Percentiles rank a stretch among this genome's conserved stretches.
Conservation (phyloP, 805 yeast genomes). For the Wickerhamiella shivajii region DNA sequence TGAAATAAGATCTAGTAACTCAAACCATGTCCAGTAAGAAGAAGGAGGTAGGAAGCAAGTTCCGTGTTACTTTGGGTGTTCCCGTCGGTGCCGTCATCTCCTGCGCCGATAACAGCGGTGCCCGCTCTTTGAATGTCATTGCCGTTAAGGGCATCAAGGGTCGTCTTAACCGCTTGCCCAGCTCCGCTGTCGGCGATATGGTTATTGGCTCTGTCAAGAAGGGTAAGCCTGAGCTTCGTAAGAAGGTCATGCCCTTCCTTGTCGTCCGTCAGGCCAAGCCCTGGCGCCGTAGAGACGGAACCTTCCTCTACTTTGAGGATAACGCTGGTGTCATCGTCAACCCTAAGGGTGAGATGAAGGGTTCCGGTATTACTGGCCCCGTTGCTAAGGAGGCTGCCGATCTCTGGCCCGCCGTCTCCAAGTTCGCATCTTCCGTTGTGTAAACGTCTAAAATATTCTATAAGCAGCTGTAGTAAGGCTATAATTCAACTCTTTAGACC, state of each 20-base stretch:
- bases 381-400: slow-evolving; percentile 99
- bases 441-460: too few species aligned
- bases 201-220: slow-evolving; percentile 88
- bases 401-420: slow-evolving; percentile 99
- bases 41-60: slow-evolving; percentile 60
- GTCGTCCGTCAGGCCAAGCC: slow-evolving; percentile 99
- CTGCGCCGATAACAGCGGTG: slow-evolving; percentile 99
- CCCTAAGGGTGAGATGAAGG: slow-evolving; percentile 99
- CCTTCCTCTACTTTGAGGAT: slow-evolving; percentile 98
- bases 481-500: too few species aligned
- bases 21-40: slow-evolving; percentile 17
- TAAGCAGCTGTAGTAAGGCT: too few species aligned
- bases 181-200: slow-evolving; percentile 97
- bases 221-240: slow-evolving; percentile 99
- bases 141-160: slow-evolving; percentile 99
- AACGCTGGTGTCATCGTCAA: slow-evolving; percentile 99
- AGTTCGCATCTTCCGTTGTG: slow-evolving; percentile 99
- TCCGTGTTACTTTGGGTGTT: slow-evolving; percentile 99
- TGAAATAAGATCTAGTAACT: too few species aligned
- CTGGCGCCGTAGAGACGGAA: slow-evolving; percentile 99
- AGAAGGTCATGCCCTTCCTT: slow-evolving; percentile 99
- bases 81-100: slow-evolving; percentile 99
- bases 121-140: slow-evolving; percentile 95
- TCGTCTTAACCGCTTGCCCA: slow-evolving; percentile 99
- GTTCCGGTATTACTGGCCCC: slow-evolving; percentile 99